phyloP scores from a whole-genome alignment of 2,329 filamentous ascomycete species.

The Raffaelea ambrosiae region DNA sequence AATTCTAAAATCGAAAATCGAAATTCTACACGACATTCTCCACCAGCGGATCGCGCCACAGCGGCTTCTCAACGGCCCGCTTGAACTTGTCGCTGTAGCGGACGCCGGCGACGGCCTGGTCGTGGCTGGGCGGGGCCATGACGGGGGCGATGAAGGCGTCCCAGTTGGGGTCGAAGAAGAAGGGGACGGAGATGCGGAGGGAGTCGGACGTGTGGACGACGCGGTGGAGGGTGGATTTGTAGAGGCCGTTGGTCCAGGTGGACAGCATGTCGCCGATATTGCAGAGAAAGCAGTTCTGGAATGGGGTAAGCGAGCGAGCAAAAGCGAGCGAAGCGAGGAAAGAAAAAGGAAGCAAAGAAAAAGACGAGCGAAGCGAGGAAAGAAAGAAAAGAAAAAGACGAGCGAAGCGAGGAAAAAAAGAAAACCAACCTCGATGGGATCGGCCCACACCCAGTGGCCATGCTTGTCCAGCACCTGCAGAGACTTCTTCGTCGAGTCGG shows the following conservation, averaged over 20 bases:
- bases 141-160: slow-evolving; percentile 29
- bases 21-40: no score
- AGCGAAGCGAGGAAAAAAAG: neutral
- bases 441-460: slow-evolving; percentile 32
- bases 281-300: slow-evolving; percentile 39
- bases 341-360: neutral
- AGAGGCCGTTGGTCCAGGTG: slow-evolving; percentile 40
- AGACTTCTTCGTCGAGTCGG: slow-evolving; percentile 2
- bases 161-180: slow-evolving; percentile 43
- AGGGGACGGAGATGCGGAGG: slow-evolving; percentile 39
- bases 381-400: no score
- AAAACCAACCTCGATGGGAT: slow-evolving; percentile 22
- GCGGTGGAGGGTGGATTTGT: slow-evolving; percentile 39
- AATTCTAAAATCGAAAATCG: no score
- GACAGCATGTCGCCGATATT: slow-evolving; percentile 43
- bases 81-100: slow-evolving; percentile 17
- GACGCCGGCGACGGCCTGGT: slow-evolving; percentile 29
- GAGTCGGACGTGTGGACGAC: slow-evolving; percentile 31
- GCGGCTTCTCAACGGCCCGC: neutral
- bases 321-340: neutral
- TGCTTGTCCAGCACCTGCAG: slow-evolving; percentile 32
- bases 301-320: slow-evolving; percentile 14
- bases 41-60: slow-evolving; percentile 5
- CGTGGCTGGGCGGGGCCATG: slow-evolving; percentile 26
- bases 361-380: no score